Base-by-base conservation (phyloP, 208 protist genomes). In the Crithidia sp. region DNA sequence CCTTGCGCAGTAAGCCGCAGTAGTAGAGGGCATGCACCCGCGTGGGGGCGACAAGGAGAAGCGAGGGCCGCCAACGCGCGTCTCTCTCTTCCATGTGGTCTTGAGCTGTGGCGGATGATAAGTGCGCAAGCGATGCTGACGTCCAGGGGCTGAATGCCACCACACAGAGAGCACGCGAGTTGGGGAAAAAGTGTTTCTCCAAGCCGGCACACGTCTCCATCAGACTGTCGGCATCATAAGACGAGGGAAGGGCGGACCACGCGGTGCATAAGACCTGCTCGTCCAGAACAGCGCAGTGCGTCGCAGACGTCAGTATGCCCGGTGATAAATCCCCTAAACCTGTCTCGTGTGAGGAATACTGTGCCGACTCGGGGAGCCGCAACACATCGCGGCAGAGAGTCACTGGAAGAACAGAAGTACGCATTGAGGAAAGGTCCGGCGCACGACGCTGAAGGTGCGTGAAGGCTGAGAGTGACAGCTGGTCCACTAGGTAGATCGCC, bases 1-100 rank as follows among this genome's bases (percentile, higher is more conserved):
- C 66, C 49, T 79, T 81, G 39, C 81, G 82, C 5, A 78, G 65
- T 41, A 87, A 17, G 10, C 73, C 63, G 2, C 39, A 43, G 54
- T 77, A 84, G 55, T 78, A 74, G 14, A 67, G 7, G 7, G 41
- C 19, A 36, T 76, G 77, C 40, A 76, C 65, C 56, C 63, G 44
- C 14, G 74, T 83, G 39, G 82, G 77, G 4, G 76, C 73, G 13
- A 84, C 75, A 1, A 90, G 69, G 9, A 90, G 44, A 36, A 83
- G 36, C 28, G 67, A 58, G 2, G 74, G 66, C 36, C 45, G 55
- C 7, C 37, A 17, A 10, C 37, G 45, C 19, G 39, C 7, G 16
- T 40, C 19, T 7, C 28, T 47, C 28, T 62, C 57, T 62, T 9
- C 28, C 19, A 41, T 40, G 7, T 40, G 28, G 28, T 28, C 28